Base-by-base conservation (phyloP, 805 yeast genomes). In the Scheffersomyces coipomensis region DNA sequence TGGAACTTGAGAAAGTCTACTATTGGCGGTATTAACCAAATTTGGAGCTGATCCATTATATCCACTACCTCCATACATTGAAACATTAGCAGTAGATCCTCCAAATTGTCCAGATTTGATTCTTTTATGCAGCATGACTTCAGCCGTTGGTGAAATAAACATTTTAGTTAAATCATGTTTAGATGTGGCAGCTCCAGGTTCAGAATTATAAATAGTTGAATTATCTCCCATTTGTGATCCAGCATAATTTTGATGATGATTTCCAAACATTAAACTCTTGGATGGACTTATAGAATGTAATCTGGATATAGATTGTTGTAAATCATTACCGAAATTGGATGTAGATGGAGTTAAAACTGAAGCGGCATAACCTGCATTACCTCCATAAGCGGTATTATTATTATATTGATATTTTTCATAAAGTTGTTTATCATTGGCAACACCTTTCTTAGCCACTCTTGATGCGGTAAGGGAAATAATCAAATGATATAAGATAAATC, bases 131-230 rank as follows among this genome's bases (percentile, higher is more conserved):
- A 68, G 68, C 76, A 81, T 75, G 13, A 82, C 83, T 51, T 85
- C 88, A 13, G 81, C 82, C 1, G 95, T 87, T 24, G 95, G 95
- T 2, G 93, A 85, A 38, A 85, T 77, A 59, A 83, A 87, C 75
- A 83, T 71, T 38, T 56, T 66, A 27, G 76, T 70, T 48, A 66
- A 59, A 44, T 71, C 77, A 38, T 64, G 62, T 41, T 63, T 62
- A 10, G 68, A 48, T 0, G 71, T 57, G 15, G 64, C 56, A 12
- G 52, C 64, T 6, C 57, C 67, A 10, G 46, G 44, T 15, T 62
- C 68, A 11, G 62, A 55, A 34, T 53, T 56, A 44, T 60, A 64
- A 19, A 67, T 56, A 13, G 67, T 61, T 8, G 69, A 62, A 17
- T 52, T 55, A 38, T 61, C 69, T 13, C 68, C 69, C 5, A 39